phyloP scores from a whole-genome alignment of 352 stramenopile genomes.

The Peronospora tabacina region DNA sequence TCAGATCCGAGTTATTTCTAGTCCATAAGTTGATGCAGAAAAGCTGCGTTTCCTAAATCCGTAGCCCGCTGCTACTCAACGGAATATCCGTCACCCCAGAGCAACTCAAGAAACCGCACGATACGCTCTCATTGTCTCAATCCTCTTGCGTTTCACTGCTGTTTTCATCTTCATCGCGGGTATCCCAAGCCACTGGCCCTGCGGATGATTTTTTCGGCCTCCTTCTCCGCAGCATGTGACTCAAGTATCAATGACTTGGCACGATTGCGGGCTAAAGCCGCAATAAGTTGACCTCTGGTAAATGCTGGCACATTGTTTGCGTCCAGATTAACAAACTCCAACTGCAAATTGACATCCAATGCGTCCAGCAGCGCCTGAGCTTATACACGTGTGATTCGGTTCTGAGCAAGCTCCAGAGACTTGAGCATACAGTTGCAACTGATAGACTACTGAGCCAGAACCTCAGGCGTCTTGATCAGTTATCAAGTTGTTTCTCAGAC shows the following conservation, averaged over 20 bases:
- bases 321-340: constrained; percentile 55
- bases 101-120: constrained; percentile 58
- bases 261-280: constrained; percentile 48
- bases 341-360: constrained; percentile 53
- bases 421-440: constrained; percentile 56
- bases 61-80: constrained; percentile 38
- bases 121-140: constrained; percentile 26
- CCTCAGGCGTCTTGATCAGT: constrained; percentile 38
- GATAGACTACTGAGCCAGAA: constrained; percentile 49
- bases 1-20: too few relatives aligned
- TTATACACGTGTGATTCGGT: constrained; percentile 42
- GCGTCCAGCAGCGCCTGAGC: constrained; percentile 45
- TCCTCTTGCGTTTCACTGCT: constrained; percentile 14
- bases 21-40: too few relatives aligned
- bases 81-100: constrained; percentile 31
- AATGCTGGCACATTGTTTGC: constrained; percentile 43
- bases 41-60: constrained; percentile 19
- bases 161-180: constrained; percentile 14
- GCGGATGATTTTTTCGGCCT: constrained; percentile 33
- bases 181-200: constrained; percentile 22
- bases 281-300: constrained; percentile 40
- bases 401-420: constrained; percentile 54
- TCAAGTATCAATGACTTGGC: constrained; percentile 30
- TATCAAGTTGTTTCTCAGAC: constrained; percentile 57
- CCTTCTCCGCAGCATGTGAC: constrained; percentile 40